phyloP scores from a whole-genome alignment of 805 yeast genomes.

The Kodamaea fukazawae region DNA sequence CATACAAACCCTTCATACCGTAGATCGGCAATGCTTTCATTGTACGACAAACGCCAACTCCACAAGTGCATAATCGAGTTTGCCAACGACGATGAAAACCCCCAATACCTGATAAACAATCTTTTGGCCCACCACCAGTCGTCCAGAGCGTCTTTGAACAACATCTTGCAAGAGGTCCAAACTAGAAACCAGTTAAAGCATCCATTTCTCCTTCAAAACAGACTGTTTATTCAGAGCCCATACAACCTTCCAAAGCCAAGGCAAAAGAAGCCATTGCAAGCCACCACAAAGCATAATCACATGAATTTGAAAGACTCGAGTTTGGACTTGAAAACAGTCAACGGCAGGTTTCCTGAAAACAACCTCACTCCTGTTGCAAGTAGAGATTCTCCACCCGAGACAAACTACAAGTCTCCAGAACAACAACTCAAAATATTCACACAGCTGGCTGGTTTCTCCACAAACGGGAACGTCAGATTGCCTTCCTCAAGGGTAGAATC shows the following conservation, averaged over 20 bases:
- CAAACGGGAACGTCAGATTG: constrained; percentile 49
- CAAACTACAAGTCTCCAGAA: not conserved
- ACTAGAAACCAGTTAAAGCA: constrained; percentile 10
- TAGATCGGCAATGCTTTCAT: constrained; percentile 44
- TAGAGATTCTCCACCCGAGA: not conserved
- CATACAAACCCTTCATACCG: constrained; percentile 45
- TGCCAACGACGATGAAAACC: constrained; percentile 27
- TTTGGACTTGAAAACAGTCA: constrained; percentile 28
- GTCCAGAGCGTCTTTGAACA: constrained; percentile 31
- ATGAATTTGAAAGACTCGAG: constrained; percentile 42
- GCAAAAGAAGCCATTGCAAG: constrained; percentile 10
- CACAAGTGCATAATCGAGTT: constrained; percentile 34
- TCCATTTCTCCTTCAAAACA: constrained; percentile 7
- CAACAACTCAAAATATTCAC: too few relatives aligned
- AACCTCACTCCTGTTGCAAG: constrained; percentile 6
- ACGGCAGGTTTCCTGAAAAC: constrained; percentile 3
- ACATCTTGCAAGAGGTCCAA: constrained; percentile 15
- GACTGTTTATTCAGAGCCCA: not conserved
- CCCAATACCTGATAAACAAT: constrained; percentile 27
- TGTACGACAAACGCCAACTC: constrained; percentile 35
- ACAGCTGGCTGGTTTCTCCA: constrained; percentile 39
- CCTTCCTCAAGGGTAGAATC: constrained; percentile 45
- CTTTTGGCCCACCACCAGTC: constrained; percentile 38
- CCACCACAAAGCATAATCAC: constrained; percentile 29
- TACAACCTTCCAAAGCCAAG: constrained; percentile 1